A percentile compares a stretch with the other conserved stretches of the same genome.
These are phyloP conservation scores for Trichophyton simii DNA, from an alignment of 2,329 filamentous ascomycete genomes.

Conservation along the genomic window DNA sequence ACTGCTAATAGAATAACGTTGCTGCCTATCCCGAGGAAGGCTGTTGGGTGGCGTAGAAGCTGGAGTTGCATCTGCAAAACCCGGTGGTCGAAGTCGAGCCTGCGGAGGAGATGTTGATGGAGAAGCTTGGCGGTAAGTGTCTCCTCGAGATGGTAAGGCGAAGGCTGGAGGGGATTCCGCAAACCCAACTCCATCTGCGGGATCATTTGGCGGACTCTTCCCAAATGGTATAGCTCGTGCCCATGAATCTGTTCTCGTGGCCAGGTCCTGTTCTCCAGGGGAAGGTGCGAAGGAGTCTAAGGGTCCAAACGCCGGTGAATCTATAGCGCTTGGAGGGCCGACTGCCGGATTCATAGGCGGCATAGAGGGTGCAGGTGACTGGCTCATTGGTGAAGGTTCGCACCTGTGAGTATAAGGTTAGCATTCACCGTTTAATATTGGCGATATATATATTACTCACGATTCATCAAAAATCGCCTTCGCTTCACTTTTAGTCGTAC, in stretches of 20 bases:
- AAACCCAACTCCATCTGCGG: slow-evolving; percentile 24
- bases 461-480: slow-evolving; percentile 23
- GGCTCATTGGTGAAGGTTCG: not conserved
- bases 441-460: slow-evolving; percentile 18
- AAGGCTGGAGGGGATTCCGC: slow-evolving; percentile 31
- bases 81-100: slow-evolving; percentile 30
- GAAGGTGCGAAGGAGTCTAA: slow-evolving; percentile 22
- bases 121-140: slow-evolving; percentile 29
- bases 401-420: not conserved
- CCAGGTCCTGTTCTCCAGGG: slow-evolving; percentile 24
- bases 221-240: slow-evolving; percentile 33
- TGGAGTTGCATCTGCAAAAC: slow-evolving; percentile 29
- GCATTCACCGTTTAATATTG: not conserved
- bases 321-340: slow-evolving; percentile 19
- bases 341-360: not conserved
- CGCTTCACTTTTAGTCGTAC: slow-evolving; percentile 20
- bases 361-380: not conserved
- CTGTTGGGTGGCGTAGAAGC: slow-evolving; percentile 27
- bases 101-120: slow-evolving; percentile 34
- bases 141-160: slow-evolving; percentile 24
- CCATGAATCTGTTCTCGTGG: slow-evolving; percentile 32
- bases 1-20: slow-evolving; percentile 28
- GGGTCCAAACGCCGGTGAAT: slow-evolving; percentile 29
- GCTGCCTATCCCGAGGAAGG: slow-evolving; percentile 27
- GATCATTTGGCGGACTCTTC: slow-evolving; percentile 32